Base-by-base conservation (phyloP, 306 rosid genomes). In the Castanea crenata region DNA sequence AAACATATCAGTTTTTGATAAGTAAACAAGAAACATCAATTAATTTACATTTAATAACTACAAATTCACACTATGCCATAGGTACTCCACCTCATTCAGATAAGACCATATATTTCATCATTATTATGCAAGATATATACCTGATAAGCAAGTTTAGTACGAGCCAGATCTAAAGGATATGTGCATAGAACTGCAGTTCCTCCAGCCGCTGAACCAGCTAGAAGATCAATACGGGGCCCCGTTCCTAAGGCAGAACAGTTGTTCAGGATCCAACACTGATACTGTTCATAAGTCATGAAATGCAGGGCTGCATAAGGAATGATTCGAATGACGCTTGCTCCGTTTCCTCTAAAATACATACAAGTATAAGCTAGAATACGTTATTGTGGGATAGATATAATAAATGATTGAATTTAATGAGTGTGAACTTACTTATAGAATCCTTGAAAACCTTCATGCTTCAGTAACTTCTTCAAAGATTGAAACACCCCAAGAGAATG, bases 81-180 rank as follows among this genome's bases (percentile, higher is more conserved):
- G 34, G 32, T 32, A 64, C 71, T 64, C 41, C 67, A 3, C 70
- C 79, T 73, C 69, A n/a, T 2, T 55, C 21, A 55, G 51, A 10
- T 13, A 51, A 49, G 58, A 79, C 64, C 81, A 81, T 78, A 54
- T 29, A 55, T 20, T 75, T 78, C 27, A 82, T 74, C 67, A 10
- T 49, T 55, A 83, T 19, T 14, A 27, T 20, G 15, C 35, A 67
- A 74, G 35, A 82, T 15, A 20, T 65, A 15, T 79, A 95, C 99
- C 97, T 91, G 97, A 84, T 93, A 95, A 82, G 99, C 99, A 77
- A 95, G 99, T 85, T 89, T 95, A 31, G 99, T 95, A 61, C 99
- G 97, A 59, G 99, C 98, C 20, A 95, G 92, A 85, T 95, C 99
- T 84, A 95, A 83, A 75, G 99, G 99, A 78, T 95, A 95, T 57